Base-by-base conservation (phyloP, 2,329 filamentous ascomycete species). In the Colletotrichum sp. region DNA sequence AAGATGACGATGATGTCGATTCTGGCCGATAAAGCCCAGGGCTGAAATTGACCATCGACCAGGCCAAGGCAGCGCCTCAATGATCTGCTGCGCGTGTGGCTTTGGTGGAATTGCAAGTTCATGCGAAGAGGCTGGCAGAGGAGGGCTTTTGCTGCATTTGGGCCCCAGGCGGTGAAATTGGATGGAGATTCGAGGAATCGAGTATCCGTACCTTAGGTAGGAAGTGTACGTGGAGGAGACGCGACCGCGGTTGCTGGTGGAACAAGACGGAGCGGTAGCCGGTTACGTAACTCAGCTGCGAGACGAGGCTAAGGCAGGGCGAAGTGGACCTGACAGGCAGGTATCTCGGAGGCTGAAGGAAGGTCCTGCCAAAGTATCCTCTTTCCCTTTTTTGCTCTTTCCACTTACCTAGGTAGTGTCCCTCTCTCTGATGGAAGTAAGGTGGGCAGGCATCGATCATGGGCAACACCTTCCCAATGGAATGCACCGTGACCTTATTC, bases 101-200 rank as follows among this genome's bases (percentile, higher is more conserved):
- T 76, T 75, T 71, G 32, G 66, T 66, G 32, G 71, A 75, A 76
- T 75, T 75, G 65, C 74, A 24, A 73, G 18, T 76, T 75, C 71
- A 76, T 76, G 75, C 75, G 66, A 60, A 52, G 39, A 34, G 26
- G 74, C 34, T 68, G 70, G 60, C 63, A 65, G 24, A 71, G 24
- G 30, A 30, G 55, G n/a, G 63, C 16, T 18, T 36, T 52, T 52
- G 44, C 44, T 52, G 44, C 44, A 52, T 22, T 52, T 22, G 44
- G 67, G 28, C 28, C 30, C 24, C 57, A 30, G 36, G 72, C 57
- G 65, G 30, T 75, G 71, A 76, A 71, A 76, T 76, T 75, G 60
- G 66, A 75, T 60, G 74, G 59, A 66, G 65, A 60, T 48, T 30
- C 65, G 52, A 48, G 22, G 28, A 62, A 32, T 28, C 24, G 16